These are phyloP conservation scores for Plasmopara viticola DNA, from an alignment of 352 stramenopile genomes.

Conservation along the genomic window DNA sequence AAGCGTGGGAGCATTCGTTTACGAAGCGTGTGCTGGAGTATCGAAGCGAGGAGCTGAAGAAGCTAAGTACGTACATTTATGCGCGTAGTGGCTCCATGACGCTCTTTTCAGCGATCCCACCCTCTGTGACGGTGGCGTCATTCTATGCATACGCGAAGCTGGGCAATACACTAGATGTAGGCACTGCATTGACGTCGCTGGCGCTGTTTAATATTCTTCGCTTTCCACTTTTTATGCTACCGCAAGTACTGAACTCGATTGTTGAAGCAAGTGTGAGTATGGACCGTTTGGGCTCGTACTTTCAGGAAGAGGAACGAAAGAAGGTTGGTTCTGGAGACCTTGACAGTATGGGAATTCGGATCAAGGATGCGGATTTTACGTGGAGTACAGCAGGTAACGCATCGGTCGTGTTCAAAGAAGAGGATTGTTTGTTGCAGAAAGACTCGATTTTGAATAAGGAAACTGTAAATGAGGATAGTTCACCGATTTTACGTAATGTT, in stretches of 20 bases:
- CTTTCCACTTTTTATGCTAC: conserved; percentile 97
- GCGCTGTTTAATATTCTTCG: conserved; percentile 94
- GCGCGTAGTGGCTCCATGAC: conserved; percentile 45
- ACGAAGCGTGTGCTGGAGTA: conserved; percentile 46
- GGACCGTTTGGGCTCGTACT: conserved; percentile 48
- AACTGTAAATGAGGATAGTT: conserved; percentile 8
- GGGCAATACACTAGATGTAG: conserved; percentile 89
- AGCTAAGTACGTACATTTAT: conserved; percentile 67
- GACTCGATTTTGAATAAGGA: conserved; percentile 25
- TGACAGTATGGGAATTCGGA: conserved; percentile 31
- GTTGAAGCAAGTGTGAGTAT: conserved; percentile 85
- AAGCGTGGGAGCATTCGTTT: conserved; percentile 92
- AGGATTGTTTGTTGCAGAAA: conserved; percentile 25
- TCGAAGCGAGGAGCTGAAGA: conserved; percentile 67
- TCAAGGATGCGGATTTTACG: conserved; percentile 51
- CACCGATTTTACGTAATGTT: conserved; percentile 42
- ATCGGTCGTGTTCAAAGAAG: conserved; percentile 14
- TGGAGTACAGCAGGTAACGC: conserved; percentile 47
- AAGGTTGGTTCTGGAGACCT: conserved; percentile 72
- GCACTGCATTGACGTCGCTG: conserved; percentile 84
- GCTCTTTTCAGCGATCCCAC: conserved; percentile 81
- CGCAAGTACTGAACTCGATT: conserved; percentile 92
- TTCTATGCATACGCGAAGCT: conserved; percentile 78
- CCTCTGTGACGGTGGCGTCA: conserved; percentile 89
- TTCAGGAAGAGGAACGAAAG: conserved; percentile 57